Evolutionary conservation across 78 protist genomes (phyloP).

Genomic region (Creolimax fragrantissima): DNA sequence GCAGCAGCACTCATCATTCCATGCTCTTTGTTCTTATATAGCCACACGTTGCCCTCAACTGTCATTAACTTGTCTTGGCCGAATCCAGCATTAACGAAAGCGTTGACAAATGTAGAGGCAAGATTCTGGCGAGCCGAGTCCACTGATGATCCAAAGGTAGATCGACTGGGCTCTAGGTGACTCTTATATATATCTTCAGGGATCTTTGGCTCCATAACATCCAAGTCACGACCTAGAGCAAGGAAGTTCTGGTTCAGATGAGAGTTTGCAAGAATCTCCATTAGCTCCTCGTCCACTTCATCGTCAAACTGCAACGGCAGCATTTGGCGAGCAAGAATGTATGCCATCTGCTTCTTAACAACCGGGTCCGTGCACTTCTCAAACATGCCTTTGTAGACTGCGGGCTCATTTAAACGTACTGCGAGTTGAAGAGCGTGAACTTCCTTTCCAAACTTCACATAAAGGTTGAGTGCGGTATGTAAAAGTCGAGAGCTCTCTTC

Average conservation of each 20-base stretch:
- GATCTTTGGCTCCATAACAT: constrained; percentile 80
- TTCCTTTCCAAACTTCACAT: background rate
- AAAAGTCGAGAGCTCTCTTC: constrained; percentile 66
- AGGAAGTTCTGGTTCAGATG: constrained; percentile 60
- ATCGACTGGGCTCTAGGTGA: constrained; percentile 38
- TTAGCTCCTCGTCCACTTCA: constrained; percentile 25
- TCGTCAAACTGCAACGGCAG: background rate
- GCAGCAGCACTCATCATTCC: constrained; percentile 91
- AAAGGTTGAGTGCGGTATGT: constrained; percentile 34
- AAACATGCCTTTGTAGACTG: background rate
- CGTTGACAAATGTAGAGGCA: constrained; percentile 90
- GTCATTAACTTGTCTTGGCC: constrained; percentile 84
- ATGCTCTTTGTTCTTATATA: constrained; percentile 83
- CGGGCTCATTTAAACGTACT: background rate
- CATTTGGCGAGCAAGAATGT: constrained; percentile 55
- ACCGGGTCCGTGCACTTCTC: background rate
- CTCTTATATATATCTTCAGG: constrained; percentile 94
- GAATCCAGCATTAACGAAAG: constrained; percentile 85
- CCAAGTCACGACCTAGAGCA: constrained; percentile 82
- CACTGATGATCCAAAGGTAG: constrained; percentile 21
- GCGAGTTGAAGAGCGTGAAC: constrained; percentile 39
- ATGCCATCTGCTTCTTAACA: constrained; percentile 71
- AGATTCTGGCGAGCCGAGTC: constrained; percentile 78
- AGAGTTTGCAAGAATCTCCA: constrained; percentile 57
- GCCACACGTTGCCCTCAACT: constrained; percentile 62